A percentile compares a stretch with the other conserved stretches of the same genome.
These are phyloP conservation scores for Tulasnella sp. DNA, from an alignment of 768 basidiomycete species.

Conservation along the genomic window DNA sequence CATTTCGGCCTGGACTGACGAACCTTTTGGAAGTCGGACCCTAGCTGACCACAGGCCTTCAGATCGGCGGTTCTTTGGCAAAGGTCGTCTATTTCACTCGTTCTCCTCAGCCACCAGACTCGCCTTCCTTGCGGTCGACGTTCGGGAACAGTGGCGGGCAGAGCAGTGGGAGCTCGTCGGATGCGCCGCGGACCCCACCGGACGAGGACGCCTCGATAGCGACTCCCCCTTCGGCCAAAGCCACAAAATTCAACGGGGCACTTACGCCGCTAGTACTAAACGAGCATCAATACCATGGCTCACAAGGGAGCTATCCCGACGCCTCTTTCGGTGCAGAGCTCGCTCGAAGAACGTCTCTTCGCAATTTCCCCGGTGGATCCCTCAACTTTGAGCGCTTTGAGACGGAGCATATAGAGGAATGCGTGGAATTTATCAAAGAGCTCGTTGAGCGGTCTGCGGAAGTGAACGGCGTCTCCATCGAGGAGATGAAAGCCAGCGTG, in stretches of 20 bases:
- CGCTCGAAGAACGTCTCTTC: slow-evolving; percentile 63
- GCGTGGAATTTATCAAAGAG: slow-evolving; percentile 79
- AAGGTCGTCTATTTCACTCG: slow-evolving; percentile 99
- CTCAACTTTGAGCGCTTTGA: slow-evolving; percentile 98
- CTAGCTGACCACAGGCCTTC: slow-evolving; percentile 25
- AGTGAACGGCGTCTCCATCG: slow-evolving; percentile 80
- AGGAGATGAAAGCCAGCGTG: slow-evolving; percentile 86
- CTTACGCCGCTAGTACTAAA: slow-evolving; percentile 77
- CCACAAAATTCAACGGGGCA: slow-evolving; percentile 56
- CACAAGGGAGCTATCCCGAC: slow-evolving; percentile 30
- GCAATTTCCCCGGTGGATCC: slow-evolving; percentile 90
- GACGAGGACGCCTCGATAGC: slow-evolving; percentile 2
- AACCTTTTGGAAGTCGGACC: slow-evolving; percentile 1
- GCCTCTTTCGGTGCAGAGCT: slow-evolving; percentile 53
- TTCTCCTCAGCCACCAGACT: slow-evolving; percentile 77
- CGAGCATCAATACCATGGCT: slow-evolving; percentile 36
- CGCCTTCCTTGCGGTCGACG: slow-evolving; percentile 51
- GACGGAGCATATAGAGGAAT: slow-evolving; percentile 78
- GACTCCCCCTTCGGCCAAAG: slow-evolving; percentile 9
- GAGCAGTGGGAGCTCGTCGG: slow-evolving; percentile 32
- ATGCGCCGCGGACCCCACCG: slow-evolving; percentile 32
- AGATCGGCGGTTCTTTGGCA: slow-evolving; percentile 96
- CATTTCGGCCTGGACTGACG: slow-evolving; percentile 6
- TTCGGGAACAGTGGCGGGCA: background rate
- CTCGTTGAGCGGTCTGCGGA: slow-evolving; percentile 82